Base-by-base conservation (phyloP, 2,329 filamentous ascomycete genomes). In the Fusarium nurragi region DNA sequence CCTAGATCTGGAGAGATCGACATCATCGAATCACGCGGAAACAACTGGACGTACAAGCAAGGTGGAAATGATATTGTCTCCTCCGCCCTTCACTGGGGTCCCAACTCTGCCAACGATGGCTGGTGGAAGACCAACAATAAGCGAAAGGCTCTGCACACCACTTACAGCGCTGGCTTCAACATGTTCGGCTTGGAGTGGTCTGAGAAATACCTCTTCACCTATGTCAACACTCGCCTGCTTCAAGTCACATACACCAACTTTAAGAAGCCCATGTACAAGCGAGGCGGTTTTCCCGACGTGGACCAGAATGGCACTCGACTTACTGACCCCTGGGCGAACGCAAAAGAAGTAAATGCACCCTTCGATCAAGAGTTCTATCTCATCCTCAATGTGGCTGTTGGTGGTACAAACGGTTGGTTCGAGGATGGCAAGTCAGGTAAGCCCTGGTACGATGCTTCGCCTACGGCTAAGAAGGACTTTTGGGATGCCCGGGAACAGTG, bases 81-180 rank as follows among this genome's bases (percentile, higher is more conserved):
- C 2, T 94, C 91, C 4, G 85, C 92, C 4, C 82, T 96, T 26
- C 92, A 96, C 78, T 96, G 92, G 88, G 92, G 92, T 1, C 92
- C 92, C 1, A 84, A 92, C 70, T 69, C 81, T 5, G 83, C 81
- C 59, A 89, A 92, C 72, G 91, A 96, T 74, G 91, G 84, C 13
- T 96, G 90, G 89, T 95, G 90, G 90, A 85, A 86, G 68, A 94
- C 91, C 62, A 94, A 93, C 76, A 88, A 89, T 73, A 94, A 94
- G 82, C 87, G 88, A 51, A 79, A 84, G 62, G 89, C 91, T 12
- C 82, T 93, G 26, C 92, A 93, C 79, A 91, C 89, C 6, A 92
- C 90, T 2, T 96, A 90, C 76, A 77, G 88, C 28, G 78, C 81
- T 2, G 84, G 78, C 22, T 92, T 88, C 80, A 91, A 96, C 79